Evolutionary conservation across 805 yeast species (phyloP).

Genomic region (Sugiyamaella valdiviana): DNA sequence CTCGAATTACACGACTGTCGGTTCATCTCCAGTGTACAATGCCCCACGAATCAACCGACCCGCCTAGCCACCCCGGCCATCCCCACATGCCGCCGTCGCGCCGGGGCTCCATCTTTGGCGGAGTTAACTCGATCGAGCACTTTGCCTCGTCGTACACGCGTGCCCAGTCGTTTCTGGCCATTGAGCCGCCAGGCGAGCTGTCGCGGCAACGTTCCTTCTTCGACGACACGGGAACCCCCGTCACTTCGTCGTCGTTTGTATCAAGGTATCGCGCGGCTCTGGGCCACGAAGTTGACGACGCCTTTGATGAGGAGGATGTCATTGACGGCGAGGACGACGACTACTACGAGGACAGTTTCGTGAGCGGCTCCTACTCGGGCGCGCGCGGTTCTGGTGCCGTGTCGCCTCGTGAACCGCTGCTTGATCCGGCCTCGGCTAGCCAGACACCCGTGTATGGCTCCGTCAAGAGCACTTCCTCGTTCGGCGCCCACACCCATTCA

Average conservation of each 20-base stretch:
- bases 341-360: background rate
- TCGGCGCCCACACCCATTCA: background rate
- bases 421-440: background rate
- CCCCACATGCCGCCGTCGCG: background rate
- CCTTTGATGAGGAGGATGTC: conserved; percentile 5
- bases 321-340: conserved; percentile 5
- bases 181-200: conserved; percentile 38
- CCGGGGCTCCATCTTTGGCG: background rate
- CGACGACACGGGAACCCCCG: conserved; percentile 33
- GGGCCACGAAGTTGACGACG: conserved; percentile 12
- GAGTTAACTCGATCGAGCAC: conserved; percentile 57
- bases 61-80: background rate
- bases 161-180: conserved; percentile 66
- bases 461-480: conserved; percentile 3
- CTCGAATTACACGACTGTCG: too few species aligned
- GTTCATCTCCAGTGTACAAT: too few species aligned
- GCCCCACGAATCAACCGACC: too few species aligned
- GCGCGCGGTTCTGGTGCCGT: background rate
- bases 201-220: conserved; percentile 53
- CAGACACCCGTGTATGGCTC: conserved; percentile 5
- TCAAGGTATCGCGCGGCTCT: conserved; percentile 2
- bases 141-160: conserved; percentile 76
- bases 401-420: background rate
- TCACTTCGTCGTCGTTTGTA: background rate
- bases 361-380: background rate